phyloP scores from a whole-genome alignment of 2,329 filamentous ascomycete species.

The Nemania serpens region DNA sequence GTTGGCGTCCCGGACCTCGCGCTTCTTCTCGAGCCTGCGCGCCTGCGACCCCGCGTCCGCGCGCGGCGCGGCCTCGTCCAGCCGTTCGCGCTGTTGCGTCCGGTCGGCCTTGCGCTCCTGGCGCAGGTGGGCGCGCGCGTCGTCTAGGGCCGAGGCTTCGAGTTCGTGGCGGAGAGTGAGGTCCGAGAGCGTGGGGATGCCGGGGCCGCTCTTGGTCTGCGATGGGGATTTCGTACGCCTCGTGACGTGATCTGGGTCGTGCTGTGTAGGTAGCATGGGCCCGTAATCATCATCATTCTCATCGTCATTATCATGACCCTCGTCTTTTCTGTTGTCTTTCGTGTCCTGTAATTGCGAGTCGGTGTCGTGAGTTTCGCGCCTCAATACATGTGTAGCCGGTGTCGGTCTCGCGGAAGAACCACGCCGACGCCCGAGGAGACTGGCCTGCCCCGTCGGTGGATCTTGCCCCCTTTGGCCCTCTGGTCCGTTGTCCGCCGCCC shows the following conservation, averaged over 20 bases:
- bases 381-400: neutral
- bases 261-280: conserved; percentile 41
- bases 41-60: conserved; percentile 84
- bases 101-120: conserved; percentile 68
- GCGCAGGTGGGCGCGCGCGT: conserved; percentile 57
- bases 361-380: neutral
- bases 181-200: conserved; percentile 75
- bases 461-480: neutral
- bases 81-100: conserved; percentile 67
- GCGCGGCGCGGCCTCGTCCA: conserved; percentile 82
- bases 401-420: neutral
- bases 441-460: neutral
- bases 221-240: conserved; percentile 25
- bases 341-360: conserved; percentile 8
- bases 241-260: conserved; percentile 12
- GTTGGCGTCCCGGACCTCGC: conserved; percentile 72
- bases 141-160: conserved; percentile 53
- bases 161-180: conserved; percentile 64
- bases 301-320: conserved; percentile 44
- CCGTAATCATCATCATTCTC: conserved; percentile 65
- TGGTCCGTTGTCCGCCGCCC: neutral
- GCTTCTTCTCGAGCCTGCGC: conserved; percentile 83
- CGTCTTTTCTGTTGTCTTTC: conserved; percentile 27
- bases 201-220: conserved; percentile 52
- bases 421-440: neutral